Base-by-base conservation (phyloP, 169 alveolate genomes). In the Babesia bigemina region DNA sequence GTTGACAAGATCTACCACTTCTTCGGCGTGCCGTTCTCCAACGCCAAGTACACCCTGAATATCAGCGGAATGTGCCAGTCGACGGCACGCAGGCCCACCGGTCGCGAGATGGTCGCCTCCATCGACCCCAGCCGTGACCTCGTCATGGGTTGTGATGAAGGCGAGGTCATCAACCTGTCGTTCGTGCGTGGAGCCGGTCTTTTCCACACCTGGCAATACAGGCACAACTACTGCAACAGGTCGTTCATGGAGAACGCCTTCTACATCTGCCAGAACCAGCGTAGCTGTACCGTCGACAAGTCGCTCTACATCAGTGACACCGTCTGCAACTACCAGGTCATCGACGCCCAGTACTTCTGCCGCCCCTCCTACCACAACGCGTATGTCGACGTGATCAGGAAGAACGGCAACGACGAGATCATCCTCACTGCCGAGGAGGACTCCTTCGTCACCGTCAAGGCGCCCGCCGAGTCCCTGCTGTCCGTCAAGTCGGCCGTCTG, bases 401-500 rank as follows among this genome's bases (percentile, higher is more conserved):
- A 55, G 55, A n/a, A 28, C 55, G n/a, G 21, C 45, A 26, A 42
- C 53, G 44, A 29, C 45, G 60, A 70, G 28, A 52, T 33, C 50
- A 61, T 71, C 13, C 50, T 79, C 61, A 65, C 74, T 33, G 75
- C 87, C 22, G 87, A 79, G 63, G 81, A 79, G 65, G 79, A 79
- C 65, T 26, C 87, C 48, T 62, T 21, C 36, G 83, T 79, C 19
- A 56, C 56, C 44, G 77, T 79, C 11, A 70, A 63, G 77, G 79
- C 83, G n/a, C 75, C 75, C 13, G 75, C 79, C 6, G 70, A 33
- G 36, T 26, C 36, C 12, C 78, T 79, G 21, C 78, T 70, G 26
- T 42, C 60, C 42, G 82, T 72, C 33, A 61, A 71, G 13, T 70
- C 82, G 10, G 87, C 87, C 63, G 50, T 48, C 17, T 79, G 87